Percentiles rank a stretch among this genome's conserved stretches.
phyloP scores from a whole-genome alignment of 1,284 basidiomycete species.

The Leccinum angustisporum region DNA sequence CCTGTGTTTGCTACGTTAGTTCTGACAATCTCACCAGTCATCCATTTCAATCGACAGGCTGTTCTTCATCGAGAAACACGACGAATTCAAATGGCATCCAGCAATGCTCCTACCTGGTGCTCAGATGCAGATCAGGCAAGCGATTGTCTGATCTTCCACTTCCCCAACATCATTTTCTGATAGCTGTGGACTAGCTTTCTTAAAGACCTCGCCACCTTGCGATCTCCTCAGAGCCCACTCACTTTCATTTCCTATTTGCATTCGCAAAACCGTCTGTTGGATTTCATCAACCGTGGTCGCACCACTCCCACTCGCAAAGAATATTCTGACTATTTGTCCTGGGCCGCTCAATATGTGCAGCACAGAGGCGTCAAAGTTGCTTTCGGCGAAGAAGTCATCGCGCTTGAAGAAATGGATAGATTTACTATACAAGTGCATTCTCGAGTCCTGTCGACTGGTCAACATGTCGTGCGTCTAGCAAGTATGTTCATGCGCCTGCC shows the following conservation, averaged over 20 bases:
- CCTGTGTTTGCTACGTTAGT: conserved; percentile 1
- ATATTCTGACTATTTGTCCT: conserved; percentile 57
- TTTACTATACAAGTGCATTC: conserved; percentile 42
- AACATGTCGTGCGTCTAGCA: conserved; percentile 36
- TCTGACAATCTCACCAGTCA: conserved; percentile 8
- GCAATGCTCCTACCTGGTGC: conserved; percentile 58
- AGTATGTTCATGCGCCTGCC: conserved; percentile 35
- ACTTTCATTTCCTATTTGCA: conserved; percentile 60
- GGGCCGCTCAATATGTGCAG: conserved; percentile 50
- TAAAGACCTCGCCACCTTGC: conserved; percentile 59
- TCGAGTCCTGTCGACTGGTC: conserved; percentile 37
- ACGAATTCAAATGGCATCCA: conserved; percentile 55
- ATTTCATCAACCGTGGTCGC: conserved; percentile 82
- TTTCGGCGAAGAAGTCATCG: conserved; percentile 51
- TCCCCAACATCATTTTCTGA: conserved; percentile 8
- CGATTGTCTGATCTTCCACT: not conserved
- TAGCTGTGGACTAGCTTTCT: conserved; percentile 43
- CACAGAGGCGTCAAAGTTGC: conserved; percentile 44
- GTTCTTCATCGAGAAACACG: conserved; percentile 54
- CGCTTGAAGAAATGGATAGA: conserved; percentile 36
- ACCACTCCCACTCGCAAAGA: conserved; percentile 91
- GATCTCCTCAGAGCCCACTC: conserved; percentile 54
- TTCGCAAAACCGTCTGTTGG: conserved; percentile 47
- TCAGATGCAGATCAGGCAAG: conserved; percentile 58
- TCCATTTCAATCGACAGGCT: conserved; percentile 37